Conservation (phyloP, 2,329 filamentous ascomycete genomes). For the Colletotrichum graminicola region DNA sequence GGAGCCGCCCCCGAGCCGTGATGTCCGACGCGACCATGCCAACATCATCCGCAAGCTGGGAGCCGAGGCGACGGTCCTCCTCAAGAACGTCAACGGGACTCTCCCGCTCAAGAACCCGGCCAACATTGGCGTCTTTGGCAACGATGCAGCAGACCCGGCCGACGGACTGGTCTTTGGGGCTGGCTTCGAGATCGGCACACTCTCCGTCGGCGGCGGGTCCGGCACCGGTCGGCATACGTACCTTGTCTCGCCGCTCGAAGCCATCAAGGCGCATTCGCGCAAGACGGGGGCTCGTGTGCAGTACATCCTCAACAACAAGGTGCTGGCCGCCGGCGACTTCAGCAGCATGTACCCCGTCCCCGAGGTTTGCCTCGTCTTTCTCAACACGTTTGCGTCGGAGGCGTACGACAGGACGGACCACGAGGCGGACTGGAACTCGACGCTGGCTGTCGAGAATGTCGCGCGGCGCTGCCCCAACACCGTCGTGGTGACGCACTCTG, state of each 20-base stretch:
- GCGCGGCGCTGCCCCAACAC: conserved; percentile 65
- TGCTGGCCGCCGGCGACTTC: conserved; percentile 63
- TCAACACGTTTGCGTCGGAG: conserved; percentile 76
- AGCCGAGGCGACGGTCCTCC: conserved; percentile 71
- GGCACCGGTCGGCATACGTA: conserved; percentile 74
- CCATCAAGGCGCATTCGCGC: conserved; percentile 70
- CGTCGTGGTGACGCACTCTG: conserved; percentile 72
- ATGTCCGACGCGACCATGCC: conserved; percentile 69
- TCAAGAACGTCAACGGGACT: conserved; percentile 72
- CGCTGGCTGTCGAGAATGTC: conserved; percentile 67
- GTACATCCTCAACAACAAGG: conserved; percentile 57
- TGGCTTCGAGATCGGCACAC: conserved; percentile 70
- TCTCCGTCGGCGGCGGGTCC: conserved; percentile 77
- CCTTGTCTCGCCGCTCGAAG: conserved; percentile 73
- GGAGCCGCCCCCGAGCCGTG: conserved; percentile 62
- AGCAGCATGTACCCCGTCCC: conserved; percentile 62
- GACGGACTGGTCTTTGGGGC: conserved; percentile 46
- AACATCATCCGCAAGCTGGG: conserved; percentile 68
- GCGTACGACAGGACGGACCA: conserved; percentile 70
- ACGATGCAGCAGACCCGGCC: conserved; percentile 67
- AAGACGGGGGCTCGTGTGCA: conserved; percentile 65
- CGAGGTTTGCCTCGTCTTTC: conserved; percentile 76
- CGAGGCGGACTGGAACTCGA: conserved; percentile 73
- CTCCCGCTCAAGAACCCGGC: conserved; percentile 68
- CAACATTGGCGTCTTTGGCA: conserved; percentile 73